phyloP scores from a whole-genome alignment of 2,329 filamentous ascomycete genomes.

The Epicoccum nigrum region DNA sequence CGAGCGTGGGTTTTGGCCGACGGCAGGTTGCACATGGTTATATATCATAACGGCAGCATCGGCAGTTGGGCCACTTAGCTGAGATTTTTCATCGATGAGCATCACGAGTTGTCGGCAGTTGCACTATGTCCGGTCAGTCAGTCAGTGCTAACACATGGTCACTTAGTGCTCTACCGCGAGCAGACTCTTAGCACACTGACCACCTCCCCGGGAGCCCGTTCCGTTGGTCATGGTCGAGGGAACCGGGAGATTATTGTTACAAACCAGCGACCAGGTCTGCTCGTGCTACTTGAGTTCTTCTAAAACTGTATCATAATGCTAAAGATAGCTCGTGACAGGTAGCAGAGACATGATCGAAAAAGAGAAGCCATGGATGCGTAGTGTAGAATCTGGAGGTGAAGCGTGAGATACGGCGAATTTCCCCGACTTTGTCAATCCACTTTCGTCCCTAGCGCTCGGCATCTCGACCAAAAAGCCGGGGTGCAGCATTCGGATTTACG shows the following conservation, averaged over 20 bases:
- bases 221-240: background rate
- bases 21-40: background rate
- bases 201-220: background rate
- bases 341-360: background rate
- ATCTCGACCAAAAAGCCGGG: background rate
- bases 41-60: background rate
- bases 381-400: background rate
- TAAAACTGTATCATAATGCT: background rate
- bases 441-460: background rate
- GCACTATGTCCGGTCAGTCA: background rate
- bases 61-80: background rate
- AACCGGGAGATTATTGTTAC: background rate
- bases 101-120: background rate
- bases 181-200: background rate
- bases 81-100: background rate
- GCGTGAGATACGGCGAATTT: background rate
- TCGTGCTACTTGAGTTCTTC: background rate
- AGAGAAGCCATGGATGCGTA: background rate
- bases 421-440: background rate
- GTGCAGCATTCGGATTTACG: background rate
- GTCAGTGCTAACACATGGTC: background rate
- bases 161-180: background rate
- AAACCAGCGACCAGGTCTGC: background rate
- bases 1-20: background rate
- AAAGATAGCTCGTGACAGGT: background rate